Base-by-base conservation (phyloP, 2,329 filamentous ascomycete species). In the Hypoxylon sp. region DNA sequence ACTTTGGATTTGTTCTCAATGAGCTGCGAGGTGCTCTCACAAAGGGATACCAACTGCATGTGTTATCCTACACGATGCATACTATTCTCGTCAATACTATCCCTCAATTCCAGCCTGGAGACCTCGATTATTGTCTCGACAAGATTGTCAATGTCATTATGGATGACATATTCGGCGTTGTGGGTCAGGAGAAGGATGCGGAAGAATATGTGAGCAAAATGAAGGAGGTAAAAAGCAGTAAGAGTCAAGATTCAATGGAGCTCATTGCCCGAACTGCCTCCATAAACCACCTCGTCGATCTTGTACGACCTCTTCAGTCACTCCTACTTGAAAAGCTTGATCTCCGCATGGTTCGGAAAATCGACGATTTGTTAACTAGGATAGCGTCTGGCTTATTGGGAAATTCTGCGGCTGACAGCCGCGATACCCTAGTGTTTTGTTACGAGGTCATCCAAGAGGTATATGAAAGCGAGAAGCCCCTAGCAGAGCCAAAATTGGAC, bases 171-270 rank as follows among this genome's bases (percentile, higher is more conserved):
- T 99, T 99, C 76, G 97, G 97, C 30, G 89, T 90, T 5, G 91
- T 92, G 34, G 96, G 96, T 1, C 92, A 97, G 80, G 95, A 99
- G 77, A 99, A 99, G 80, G 96, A 99, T 74, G 95, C 95, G 0
- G 94, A 98, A 74, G 96, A 94, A 58, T 99, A 99, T 78, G 91
- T 91, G 61, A 97, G 90, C 77, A 92, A 95, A 79, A 98, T 97
- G 91, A 97, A 97, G 80, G 96, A 99, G 81, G 91, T 99, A 62
- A 98, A 97, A 83, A 96, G 93, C 79, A 98, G 93, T 84, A 99
- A 98, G 84, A 98, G 94, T 77, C 97, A 94, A 75, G 97, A 99
- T 77, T 97, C 96, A 0, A 97, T 98, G 90, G 95, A 98, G 79
- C 84, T 98, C 14, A 86, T 98, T 70, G 92, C 96, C 25, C 93